phyloP scores from a whole-genome alignment of 148 eudicot species.

The Amaranthus cruentus region DNA sequence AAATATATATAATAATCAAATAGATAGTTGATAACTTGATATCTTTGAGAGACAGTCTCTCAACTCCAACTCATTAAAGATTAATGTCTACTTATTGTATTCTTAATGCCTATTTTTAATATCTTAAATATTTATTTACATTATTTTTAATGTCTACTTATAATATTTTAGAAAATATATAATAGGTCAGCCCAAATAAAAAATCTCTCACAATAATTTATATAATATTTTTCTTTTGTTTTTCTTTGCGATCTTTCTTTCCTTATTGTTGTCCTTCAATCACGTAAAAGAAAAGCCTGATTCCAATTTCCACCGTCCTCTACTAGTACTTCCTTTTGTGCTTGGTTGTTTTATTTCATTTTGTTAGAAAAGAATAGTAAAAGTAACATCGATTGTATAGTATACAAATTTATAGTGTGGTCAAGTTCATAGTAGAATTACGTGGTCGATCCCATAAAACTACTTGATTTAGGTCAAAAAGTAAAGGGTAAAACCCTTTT shows the following conservation, averaged over 20 bases:
- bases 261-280: slow-evolving; percentile 1
- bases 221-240: background rate
- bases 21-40: too few relatives aligned
- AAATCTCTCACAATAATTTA: background rate
- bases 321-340: background rate
- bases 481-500: background rate
- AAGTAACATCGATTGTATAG: background rate
- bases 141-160: too few relatives aligned
- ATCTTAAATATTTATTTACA: too few relatives aligned
- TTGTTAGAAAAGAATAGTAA: background rate
- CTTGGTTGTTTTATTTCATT: background rate
- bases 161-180: too few relatives aligned
- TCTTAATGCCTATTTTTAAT: too few relatives aligned
- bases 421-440: background rate
- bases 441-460: slow-evolving; percentile 2
- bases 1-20: too few relatives aligned
- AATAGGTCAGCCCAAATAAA: too few relatives aligned
- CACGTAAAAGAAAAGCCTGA: slow-evolving; percentile 30
- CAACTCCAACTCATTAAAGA: too few relatives aligned
- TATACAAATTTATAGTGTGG: background rate
- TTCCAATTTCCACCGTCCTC: slow-evolving; percentile 21
- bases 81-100: too few relatives aligned
- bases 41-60: too few relatives aligned
- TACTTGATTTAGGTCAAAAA: slow-evolving; percentile 8
- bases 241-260: background rate